Base-by-base conservation (phyloP, 2,329 filamentous ascomycete species). In the Atkinsonella texensis region DNA sequence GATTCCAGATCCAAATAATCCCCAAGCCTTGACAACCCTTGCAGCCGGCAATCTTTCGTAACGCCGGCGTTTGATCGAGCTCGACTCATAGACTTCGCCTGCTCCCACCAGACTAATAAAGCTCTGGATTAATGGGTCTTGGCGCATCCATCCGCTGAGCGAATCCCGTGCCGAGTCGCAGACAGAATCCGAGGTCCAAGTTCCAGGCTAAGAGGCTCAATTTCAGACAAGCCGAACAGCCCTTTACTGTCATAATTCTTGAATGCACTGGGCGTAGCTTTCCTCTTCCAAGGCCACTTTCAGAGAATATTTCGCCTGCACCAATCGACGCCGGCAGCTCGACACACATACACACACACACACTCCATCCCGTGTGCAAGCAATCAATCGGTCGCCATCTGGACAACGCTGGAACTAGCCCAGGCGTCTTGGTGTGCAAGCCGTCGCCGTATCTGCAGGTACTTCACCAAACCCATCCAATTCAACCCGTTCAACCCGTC, bases 381-480 rank as follows among this genome's bases (percentile, higher is more conserved):
- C 42, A 15, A 42, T 42, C 42, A 15, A 47, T 42, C 35, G 13
- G 32, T 39, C 32, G 39, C 42, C 51, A 52, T 33, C 18, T 20
- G 10, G 52, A 12, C 48, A 31, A 40, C 17, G 11, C 39, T 28
- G 28, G 28, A 28, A 28, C 28, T 8, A 28, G 7, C 28, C 28
- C 31, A 40, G 38, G 32, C 51, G 41, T 42, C 51, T 47, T 46
- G 35, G 42, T 39, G 50, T 52, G 45, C 46, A 40, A 52, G 4
- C 51, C 55, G 53, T 52, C 51, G 46, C 52, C 50, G 56, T 55
- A 58, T 55, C 57, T 59, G 57, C 56, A 60, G 56, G 57, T 53
- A 58, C 54, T 55, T 45, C 42, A 39, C 54, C 52, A 55, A 47
- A 52, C 48, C 43, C 45, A 40, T 48, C 50, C 31, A 46, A 20